Evolutionary conservation across 169 alveolate species (phyloP), one percentile per base, ranked within the genome.

Genomic region (Plasmodium knowlesi): DNA sequence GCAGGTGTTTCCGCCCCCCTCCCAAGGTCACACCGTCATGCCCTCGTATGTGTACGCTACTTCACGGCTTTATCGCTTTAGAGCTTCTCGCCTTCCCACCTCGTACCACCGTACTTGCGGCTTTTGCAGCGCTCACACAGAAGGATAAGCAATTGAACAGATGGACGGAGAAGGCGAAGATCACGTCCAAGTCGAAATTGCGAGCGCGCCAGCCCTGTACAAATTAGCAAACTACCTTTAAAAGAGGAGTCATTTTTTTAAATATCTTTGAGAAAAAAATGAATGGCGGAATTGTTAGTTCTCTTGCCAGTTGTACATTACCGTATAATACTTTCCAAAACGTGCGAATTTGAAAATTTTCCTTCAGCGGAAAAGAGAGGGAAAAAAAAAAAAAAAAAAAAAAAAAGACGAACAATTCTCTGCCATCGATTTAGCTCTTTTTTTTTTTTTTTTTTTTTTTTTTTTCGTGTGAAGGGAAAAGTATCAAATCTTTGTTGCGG

Each of bases 401-500:
- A 82, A 82, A 82, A 82, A 50, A 82, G 39, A 80, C 53, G 14
- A 80, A 39, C 32, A 12, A 46, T 46, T 46, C 2, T 46, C 16
- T 46, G 57, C 57, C 19, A 3, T 16, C 57, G 43, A 22, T 54
- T 28, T 30, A 16, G 1, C 14, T 6, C 41, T 19, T 32, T 41
- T 46, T 9, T 61, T n/a, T 1, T 3, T 6, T 32, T 16, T 30
- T 67, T n/a, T 32, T 34, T 67, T 12, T 5, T 82, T 82, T 61
- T 30, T 50, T 32, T 30, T 28, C 4, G 54, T 28, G 79, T 5
- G 82, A 28, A 67, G 92, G 14, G 74, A 83, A 39, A 79, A 41
- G 5, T 28, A 82, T 41, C 22, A 10, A 46, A 73, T 85, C n/a
- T 19, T 10, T 85, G 76, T 85, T 84, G 4, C 12, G 84, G 46